Base-by-base conservation (phyloP, 768 basidiomycete genomes). In the Lactarius deliciosus region DNA sequence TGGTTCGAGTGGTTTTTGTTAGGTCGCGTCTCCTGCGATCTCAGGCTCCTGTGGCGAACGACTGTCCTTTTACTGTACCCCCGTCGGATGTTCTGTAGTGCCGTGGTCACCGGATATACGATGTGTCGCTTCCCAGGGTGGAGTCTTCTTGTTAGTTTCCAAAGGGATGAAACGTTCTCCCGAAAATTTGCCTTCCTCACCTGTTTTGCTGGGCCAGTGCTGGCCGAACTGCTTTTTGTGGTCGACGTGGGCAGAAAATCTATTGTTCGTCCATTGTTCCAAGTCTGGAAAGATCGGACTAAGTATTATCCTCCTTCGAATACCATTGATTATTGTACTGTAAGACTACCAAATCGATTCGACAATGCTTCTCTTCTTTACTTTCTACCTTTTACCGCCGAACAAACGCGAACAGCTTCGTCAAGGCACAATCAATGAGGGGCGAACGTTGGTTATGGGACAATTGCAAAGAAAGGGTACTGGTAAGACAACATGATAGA, bases 401-500 rank as follows among this genome's bases (percentile, higher is more conserved):
- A 53, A 53, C 13, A 53, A 50, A 50, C 11, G n/a, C 25, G 2
- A 6, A 53, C 22, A 53, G 22, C 50, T 53, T 25, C 25, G 11
- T 25, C 25, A 11, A 5, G 36, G 20, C 60, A 20, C 16, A 3
- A 16, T 50, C 18, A 34, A 41, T 10, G 20, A 34, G 5, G 18
- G 2, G 34, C 20, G 56, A 36, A 36, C n/a, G 7, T 18, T 6
- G 3, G 5, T 11, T 47, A 47, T 25, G 30, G 41, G 8, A 50
- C 18, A 22, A 58, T 34, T 20, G 38, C 22, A 63, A 59, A 63
- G 56, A 40, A 57, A 62, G 38, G 8, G 22, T 65, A 59, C 57
- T 59, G 57, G 54, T 66, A 63, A 58, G 28, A 67, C 61, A 63
- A 63, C 66, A 63, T 28, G 61, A 55, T 58, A 63, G 20, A 63